These are phyloP conservation scores for Quercus agrifolia DNA, from an alignment of 306 rosid species.

Conservation along the genomic window DNA sequence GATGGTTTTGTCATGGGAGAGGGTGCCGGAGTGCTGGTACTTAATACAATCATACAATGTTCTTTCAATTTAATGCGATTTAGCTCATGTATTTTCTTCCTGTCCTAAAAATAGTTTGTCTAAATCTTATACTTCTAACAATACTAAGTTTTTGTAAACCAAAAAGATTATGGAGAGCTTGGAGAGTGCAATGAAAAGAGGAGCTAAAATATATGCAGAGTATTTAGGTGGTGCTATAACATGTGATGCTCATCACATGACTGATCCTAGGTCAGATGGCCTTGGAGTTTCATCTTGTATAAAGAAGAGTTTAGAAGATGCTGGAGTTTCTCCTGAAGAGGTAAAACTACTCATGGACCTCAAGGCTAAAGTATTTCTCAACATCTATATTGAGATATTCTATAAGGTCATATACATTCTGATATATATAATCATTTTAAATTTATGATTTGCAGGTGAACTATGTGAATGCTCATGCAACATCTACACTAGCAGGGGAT, in stretches of 20 bases:
- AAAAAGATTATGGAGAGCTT: constrained; percentile 64
- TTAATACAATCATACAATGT: not conserved
- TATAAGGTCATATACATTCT: constrained; percentile 5
- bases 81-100: not conserved
- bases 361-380: not conserved
- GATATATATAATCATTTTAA: not conserved
- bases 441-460: constrained; percentile 43
- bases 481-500: constrained; percentile 72
- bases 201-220: constrained; percentile 58
- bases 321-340: constrained; percentile 76
- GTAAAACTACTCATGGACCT: constrained; percentile 15
- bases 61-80: not conserved
- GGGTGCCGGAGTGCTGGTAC: constrained; percentile 74
- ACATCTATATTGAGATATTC: not conserved
- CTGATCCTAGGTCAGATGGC: constrained; percentile 70
- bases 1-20: constrained; percentile 80
- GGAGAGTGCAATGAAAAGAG: constrained; percentile 67
- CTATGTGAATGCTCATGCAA: constrained; percentile 84
- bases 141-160: not conserved
- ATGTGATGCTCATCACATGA: constrained; percentile 79
- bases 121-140: not conserved
- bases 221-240: constrained; percentile 72
- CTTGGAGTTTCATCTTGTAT: constrained; percentile 74
- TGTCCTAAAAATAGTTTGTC: not conserved
- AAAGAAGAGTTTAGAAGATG: constrained; percentile 49